Percentiles rank a stretch among this genome's conserved stretches.
Conservation (phyloP, 257 asterid species). For the Rhazya stricta region DNA sequence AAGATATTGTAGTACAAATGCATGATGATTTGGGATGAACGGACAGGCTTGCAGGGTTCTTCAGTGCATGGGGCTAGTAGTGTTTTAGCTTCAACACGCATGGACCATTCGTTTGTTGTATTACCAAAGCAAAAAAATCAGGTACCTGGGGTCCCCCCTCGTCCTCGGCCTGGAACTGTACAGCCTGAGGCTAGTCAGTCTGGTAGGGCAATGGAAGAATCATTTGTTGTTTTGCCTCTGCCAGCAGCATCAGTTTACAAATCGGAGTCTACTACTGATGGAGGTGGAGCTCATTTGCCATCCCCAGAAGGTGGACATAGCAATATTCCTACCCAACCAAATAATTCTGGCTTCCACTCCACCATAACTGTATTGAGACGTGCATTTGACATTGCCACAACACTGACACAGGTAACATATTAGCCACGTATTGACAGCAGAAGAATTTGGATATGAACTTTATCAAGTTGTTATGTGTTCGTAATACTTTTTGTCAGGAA, state of each 20-base stretch:
- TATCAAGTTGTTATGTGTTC: background rate
- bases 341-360: conserved; percentile 83
- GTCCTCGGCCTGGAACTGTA: conserved; percentile 54
- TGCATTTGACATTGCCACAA: conserved; percentile 87
- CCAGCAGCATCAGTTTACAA: conserved; percentile 97
- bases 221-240: conserved; percentile 94
- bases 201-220: conserved; percentile 88
- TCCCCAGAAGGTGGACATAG: conserved; percentile 51
- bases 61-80: conserved; percentile 58
- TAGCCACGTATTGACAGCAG: conserved; percentile 7
- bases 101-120: conserved; percentile 85
- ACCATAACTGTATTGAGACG: conserved; percentile 81
- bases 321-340: conserved; percentile 47
- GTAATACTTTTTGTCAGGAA: background rate
- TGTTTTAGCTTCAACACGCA: conserved; percentile 59
- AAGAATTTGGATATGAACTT: background rate
- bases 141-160: conserved; percentile 58
- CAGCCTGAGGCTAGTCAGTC: conserved; percentile 58
- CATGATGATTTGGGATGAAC: conserved; percentile 22
- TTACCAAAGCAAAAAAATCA: conserved; percentile 82
- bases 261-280: conserved; percentile 66
- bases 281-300: conserved; percentile 51
- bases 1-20: background rate
- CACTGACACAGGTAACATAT: conserved; percentile 63
- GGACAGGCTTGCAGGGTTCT: conserved; percentile 79